phyloP scores from a whole-genome alignment of 2,329 filamentous ascomycete genomes.

The Colletotrichum sublineola region DNA sequence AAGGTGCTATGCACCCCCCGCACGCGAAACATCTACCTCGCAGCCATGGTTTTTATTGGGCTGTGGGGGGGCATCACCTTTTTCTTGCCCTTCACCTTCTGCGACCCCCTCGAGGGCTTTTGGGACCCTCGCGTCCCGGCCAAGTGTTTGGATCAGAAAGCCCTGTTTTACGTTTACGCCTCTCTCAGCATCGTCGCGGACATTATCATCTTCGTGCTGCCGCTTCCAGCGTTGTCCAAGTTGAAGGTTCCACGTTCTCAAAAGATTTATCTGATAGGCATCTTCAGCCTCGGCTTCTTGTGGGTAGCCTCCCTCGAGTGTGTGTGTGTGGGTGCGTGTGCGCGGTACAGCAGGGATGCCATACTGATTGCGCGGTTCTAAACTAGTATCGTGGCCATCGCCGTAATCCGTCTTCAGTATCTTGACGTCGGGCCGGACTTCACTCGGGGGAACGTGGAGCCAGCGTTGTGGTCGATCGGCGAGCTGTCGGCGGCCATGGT shows the following conservation, averaged over 20 bases:
- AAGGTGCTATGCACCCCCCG: constrained; percentile 49
- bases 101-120: constrained; percentile 46
- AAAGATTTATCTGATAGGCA: constrained; percentile 45
- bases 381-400: constrained; percentile 45
- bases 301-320: constrained; percentile 21
- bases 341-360: background rate
- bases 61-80: constrained; percentile 47
- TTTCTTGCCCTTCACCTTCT: constrained; percentile 45
- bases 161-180: constrained; percentile 45
- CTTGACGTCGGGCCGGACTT: constrained; percentile 40
- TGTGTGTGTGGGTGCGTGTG: too few species aligned
- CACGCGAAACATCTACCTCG: constrained; percentile 46
- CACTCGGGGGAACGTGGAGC: constrained; percentile 44
- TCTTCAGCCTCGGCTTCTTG: constrained; percentile 50
- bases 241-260: constrained; percentile 45
- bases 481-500: constrained; percentile 45
- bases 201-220: constrained; percentile 46
- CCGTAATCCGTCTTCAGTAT: constrained; percentile 45
- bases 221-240: constrained; percentile 46
- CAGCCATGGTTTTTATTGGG: constrained; percentile 46
- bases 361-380: background rate
- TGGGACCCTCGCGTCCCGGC: constrained; percentile 46
- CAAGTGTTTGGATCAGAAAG: constrained; percentile 42
- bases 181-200: constrained; percentile 47
- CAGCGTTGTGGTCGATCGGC: constrained; percentile 45